Evolutionary conservation across 768 basidiomycete genomes (phyloP), one percentile per base, ranked within the genome.

Genomic region (Lactifluus subvellereus): DNA sequence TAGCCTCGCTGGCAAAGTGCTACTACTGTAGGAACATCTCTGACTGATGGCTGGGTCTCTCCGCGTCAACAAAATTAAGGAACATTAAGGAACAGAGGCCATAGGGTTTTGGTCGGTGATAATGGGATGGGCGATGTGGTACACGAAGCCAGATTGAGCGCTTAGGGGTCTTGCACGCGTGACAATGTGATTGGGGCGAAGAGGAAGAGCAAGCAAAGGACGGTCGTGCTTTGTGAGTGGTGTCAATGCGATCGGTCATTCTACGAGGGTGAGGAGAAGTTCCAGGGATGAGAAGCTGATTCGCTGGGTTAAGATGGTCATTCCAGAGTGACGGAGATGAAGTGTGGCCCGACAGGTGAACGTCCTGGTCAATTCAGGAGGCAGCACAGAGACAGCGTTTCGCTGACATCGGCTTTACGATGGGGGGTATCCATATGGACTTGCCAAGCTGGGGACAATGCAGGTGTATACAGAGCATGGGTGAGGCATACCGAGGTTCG

Each of bases 331-430:
- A 32, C 35, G 32, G 42, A 47, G 18, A 30, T 45, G 20, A 27
- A 38, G 20, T 52, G 43, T 14, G 22, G 27, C 16, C 9, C 40
- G 47, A 63, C 35, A 22, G 42, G 49, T 50, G 48, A 58, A 58
- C 45, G 33, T 20, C 16, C 33, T 14, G 40, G n/a, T 20, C 20
- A 43, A 47, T 18, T 5, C 11, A 27, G 22, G 5, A 6, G 16
- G n/a, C 14, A 47, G 43, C 14, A 40, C 35, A 20, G 49, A 45
- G 10, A 30, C 11, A 22, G 37, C 11, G 35, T 32, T 16, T 43
- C 37, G 18, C 27, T 30, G 57, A 58, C 20, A 50, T 35, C 43
- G 61, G 50, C 57, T 54, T 57, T 45, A 63, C 2, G 30, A 53
- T 16, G 43, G 45, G 30, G 22, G n/a, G 32, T 42, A 43, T 30